A percentile compares a stretch with the other conserved stretches of the same genome.
Conservation (phyloP, 2,329 filamentous ascomycete genomes). For the Botrytis deweyae region DNA sequence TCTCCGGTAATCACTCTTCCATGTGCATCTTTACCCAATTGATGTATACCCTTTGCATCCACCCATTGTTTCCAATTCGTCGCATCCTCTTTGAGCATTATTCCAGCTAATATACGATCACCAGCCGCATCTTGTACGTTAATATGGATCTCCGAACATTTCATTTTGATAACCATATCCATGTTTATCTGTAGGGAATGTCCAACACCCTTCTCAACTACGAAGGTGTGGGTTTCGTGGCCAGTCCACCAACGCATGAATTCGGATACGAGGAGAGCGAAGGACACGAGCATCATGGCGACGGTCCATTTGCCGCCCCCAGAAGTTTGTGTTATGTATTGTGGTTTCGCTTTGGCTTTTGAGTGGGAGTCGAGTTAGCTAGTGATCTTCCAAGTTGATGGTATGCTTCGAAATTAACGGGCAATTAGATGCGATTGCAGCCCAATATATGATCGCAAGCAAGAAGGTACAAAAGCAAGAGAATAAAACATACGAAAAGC, state of each 20-base stretch:
- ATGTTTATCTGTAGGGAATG: constrained; percentile 92
- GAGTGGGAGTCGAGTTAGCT: neutral
- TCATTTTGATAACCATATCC: constrained; percentile 89
- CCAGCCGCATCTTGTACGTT: constrained; percentile 96
- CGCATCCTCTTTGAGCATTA: constrained; percentile 69
- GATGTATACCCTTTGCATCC: constrained; percentile 64
- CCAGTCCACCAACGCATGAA: constrained; percentile 80
- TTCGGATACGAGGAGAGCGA: constrained; percentile 75
- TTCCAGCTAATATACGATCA: constrained; percentile 82
- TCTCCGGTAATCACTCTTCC: constrained; percentile 57
- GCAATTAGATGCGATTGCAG: neutral
- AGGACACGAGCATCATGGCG: constrained; percentile 71
- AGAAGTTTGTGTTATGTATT: constrained; percentile 81
- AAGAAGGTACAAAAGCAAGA: neutral
- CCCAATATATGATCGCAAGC: neutral
- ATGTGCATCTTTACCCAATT: constrained; percentile 54
- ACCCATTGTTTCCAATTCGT: constrained; percentile 85
- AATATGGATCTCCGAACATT: constrained; percentile 82
- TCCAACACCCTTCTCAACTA: constrained; percentile 87
- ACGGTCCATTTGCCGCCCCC: constrained; percentile 94
- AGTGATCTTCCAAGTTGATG: neutral
- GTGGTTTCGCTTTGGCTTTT: constrained; percentile 89
- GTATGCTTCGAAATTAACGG: neutral
- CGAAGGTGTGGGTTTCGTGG: constrained; percentile 82
- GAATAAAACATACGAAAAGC: constrained; percentile 75